Percentiles rank a stretch among this genome's conserved stretches.
These are phyloP conservation scores for Pyrus hybrid DNA, from an alignment of 331 rosid species.

Conservation along the genomic window DNA sequence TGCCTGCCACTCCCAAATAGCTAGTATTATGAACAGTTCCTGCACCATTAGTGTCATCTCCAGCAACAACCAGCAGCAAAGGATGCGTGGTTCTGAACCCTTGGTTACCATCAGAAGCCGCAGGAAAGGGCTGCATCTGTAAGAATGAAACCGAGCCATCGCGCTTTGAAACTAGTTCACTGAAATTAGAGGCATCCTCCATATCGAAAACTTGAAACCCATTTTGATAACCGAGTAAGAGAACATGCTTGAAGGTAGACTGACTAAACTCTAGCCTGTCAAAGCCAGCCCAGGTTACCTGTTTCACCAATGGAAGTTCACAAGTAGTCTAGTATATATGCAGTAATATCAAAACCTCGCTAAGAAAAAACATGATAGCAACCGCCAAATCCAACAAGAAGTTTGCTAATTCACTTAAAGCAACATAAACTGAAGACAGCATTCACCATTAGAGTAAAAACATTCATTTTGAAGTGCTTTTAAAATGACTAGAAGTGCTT, in stretches of 20 bases:
- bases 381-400: neutral
- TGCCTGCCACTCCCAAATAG: conserved; percentile 34
- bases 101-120: conserved; percentile 40
- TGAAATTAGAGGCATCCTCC: conserved; percentile 70
- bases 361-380: neutral
- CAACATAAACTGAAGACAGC: neutral
- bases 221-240: conserved; percentile 80
- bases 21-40: conserved; percentile 21
- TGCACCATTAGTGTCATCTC: conserved; percentile 33
- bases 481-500: too few relatives aligned
- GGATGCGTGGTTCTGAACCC: conserved; percentile 60
- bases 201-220: conserved; percentile 91
- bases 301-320: conserved; percentile 11
- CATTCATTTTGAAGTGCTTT: too few relatives aligned
- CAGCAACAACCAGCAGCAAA: conserved; percentile 69
- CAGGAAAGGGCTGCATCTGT: conserved; percentile 81
- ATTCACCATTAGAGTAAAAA: neutral
- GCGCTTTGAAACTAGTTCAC: conserved; percentile 76
- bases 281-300: conserved; percentile 95
- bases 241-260: conserved; percentile 37
- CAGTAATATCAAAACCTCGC: neutral
- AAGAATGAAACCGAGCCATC: conserved; percentile 76
- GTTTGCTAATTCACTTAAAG: neutral
- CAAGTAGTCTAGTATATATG: neutral
- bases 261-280: conserved; percentile 65